Evolutionary conservation across 495 filamentous ascomycete genomes (phyloP).

Genomic region (Penicillium canariense): DNA sequence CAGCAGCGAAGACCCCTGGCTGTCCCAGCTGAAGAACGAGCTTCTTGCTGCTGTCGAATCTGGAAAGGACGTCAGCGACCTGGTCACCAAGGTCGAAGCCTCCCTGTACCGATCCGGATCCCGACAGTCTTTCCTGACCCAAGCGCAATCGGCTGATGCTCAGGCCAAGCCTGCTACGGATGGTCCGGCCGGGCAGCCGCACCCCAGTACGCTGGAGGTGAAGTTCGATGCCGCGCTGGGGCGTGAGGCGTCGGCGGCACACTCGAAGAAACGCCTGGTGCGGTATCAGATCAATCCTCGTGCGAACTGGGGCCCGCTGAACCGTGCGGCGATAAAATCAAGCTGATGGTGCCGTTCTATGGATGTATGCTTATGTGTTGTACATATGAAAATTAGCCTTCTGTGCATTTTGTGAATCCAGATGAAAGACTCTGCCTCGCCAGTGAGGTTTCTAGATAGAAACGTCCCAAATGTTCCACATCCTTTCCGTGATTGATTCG

Average conservation of each 20-base stretch:
- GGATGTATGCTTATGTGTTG: neutral
- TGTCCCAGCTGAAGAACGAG: slow-evolving; percentile 36
- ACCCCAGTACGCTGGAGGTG: slow-evolving; percentile 54
- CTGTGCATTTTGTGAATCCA: too few relatives aligned
- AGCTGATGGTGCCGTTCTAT: neutral
- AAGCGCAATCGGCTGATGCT: slow-evolving; percentile 11
- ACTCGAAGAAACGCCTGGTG: slow-evolving; percentile 56
- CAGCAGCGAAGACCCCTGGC: slow-evolving; percentile 19
- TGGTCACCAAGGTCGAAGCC: slow-evolving; percentile 47
- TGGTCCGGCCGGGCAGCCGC: slow-evolving; percentile 3
- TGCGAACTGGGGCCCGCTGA: slow-evolving; percentile 92
- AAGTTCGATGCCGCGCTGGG: slow-evolving; percentile 83
- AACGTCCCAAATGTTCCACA: too few relatives aligned
- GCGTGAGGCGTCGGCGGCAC: slow-evolving; percentile 49
- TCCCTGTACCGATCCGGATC: slow-evolving; percentile 42
- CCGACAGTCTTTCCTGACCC: slow-evolving; percentile 14
- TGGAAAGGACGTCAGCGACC: slow-evolving; percentile 34
- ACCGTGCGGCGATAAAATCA: slow-evolving; percentile 49
- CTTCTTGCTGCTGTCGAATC: slow-evolving; percentile 33
- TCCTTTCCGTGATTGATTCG: too few relatives aligned
- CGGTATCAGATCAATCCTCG: slow-evolving; percentile 86
- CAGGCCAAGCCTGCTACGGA: slow-evolving; percentile 8
- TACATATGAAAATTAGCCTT: slow-evolving; percentile 10
- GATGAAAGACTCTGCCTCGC: too few relatives aligned
- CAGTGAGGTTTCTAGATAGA: too few relatives aligned